These are phyloP conservation scores for Cladobotryum mycophilum DNA, from an alignment of 2,329 filamentous ascomycete species.

Conservation along the genomic window DNA sequence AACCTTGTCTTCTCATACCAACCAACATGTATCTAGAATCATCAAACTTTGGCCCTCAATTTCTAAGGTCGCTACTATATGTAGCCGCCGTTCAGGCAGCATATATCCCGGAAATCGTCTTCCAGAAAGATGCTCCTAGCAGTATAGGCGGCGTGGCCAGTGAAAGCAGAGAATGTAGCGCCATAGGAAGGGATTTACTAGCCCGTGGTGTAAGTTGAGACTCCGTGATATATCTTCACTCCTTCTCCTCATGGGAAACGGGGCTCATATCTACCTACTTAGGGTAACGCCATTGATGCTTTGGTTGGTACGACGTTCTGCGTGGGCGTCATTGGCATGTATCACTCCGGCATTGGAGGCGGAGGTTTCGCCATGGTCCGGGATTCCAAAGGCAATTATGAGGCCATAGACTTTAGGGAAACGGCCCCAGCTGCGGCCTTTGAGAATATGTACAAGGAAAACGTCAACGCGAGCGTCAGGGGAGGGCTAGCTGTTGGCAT, in stretches of 20 bases:
- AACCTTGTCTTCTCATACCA: too few species aligned
- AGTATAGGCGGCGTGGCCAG: slow-evolving; percentile 60
- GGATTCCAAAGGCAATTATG: slow-evolving; percentile 65
- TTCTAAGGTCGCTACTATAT: slow-evolving; percentile 2
- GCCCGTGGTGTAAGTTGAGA: slow-evolving; percentile 39
- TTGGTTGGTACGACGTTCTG: slow-evolving; percentile 69
- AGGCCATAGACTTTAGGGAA: slow-evolving; percentile 86
- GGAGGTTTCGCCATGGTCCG: slow-evolving; percentile 87
- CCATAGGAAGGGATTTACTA: slow-evolving; percentile 60
- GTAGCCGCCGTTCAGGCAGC: slow-evolving; percentile 9
- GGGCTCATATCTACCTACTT: not conserved
- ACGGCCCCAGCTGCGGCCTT: slow-evolving; percentile 75
- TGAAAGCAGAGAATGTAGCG: slow-evolving; percentile 62
- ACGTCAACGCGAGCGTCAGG: slow-evolving; percentile 58
- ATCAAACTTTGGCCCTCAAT: not conserved
- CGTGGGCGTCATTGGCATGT: slow-evolving; percentile 69
- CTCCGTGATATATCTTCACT: not conserved
- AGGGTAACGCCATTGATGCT: slow-evolving; percentile 73
- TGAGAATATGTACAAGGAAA: slow-evolving; percentile 77
- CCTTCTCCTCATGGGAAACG: not conserved
- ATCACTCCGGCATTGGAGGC: slow-evolving; percentile 78
- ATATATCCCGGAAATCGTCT: slow-evolving; percentile 17
- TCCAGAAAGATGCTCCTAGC: slow-evolving; percentile 16
- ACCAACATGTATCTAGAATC: slow-evolving; percentile 2
- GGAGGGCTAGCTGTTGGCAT: slow-evolving; percentile 69